Conservation (phyloP, 306 rosid species). For the Vigna angularis region DNA sequence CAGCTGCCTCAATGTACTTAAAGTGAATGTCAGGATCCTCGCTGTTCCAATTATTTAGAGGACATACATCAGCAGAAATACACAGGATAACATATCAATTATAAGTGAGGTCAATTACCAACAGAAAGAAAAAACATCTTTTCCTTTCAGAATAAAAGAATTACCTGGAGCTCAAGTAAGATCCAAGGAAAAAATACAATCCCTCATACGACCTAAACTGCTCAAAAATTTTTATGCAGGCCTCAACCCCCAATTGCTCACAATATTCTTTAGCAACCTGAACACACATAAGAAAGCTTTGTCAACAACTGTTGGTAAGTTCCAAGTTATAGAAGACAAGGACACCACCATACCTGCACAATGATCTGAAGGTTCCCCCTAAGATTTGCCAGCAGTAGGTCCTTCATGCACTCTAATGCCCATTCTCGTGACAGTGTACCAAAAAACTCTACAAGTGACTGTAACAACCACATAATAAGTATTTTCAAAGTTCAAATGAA, state of each 20-base stretch:
- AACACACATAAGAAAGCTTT: constrained; percentile 43
- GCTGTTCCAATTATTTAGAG: constrained; percentile 58
- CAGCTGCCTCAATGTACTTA: constrained; percentile 98
- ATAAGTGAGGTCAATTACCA: constrained; percentile 27
- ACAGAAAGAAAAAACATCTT: not conserved
- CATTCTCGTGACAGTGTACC: constrained; percentile 94
- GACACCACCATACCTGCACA: constrained; percentile 76
- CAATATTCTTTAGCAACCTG: constrained; percentile 99
- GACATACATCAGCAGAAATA: constrained; percentile 38
- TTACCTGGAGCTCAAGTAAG: constrained; percentile 98
- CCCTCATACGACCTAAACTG: constrained; percentile 99
- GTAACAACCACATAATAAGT: constrained; percentile 49
- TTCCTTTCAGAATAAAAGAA: constrained; percentile 28
- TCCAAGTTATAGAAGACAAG: constrained; percentile 31
- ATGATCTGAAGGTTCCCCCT: constrained; percentile 98
- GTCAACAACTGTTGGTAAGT: constrained; percentile 25
- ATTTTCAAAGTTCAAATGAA: not conserved
- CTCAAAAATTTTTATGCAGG: constrained; percentile 95
- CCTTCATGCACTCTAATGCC: constrained; percentile 99
- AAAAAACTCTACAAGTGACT: constrained; percentile 96
- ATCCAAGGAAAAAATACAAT: constrained; percentile 94
- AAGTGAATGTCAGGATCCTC: constrained; percentile 99
- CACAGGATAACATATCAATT: constrained; percentile 2
- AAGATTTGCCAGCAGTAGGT: constrained; percentile 89
- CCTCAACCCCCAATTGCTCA: constrained; percentile 94